Percentiles rank a stretch among this genome's conserved stretches.
Conservation (phyloP, 2,329 filamentous ascomycete genomes). For the Scedosporium aurantiacum region DNA sequence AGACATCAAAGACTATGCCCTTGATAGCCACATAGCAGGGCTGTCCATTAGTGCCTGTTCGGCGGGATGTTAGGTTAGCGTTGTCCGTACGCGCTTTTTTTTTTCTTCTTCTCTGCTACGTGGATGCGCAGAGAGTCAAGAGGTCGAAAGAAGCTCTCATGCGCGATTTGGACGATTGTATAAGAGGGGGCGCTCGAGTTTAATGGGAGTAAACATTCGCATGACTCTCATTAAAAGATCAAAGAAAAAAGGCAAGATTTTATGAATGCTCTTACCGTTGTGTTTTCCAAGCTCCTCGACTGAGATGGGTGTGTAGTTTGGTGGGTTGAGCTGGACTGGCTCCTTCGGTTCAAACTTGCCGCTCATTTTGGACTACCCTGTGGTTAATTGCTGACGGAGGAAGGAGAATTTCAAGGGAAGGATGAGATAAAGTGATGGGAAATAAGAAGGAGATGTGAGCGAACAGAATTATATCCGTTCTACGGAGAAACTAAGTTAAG, state of each 20-base stretch:
- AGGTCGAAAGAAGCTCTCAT: neutral
- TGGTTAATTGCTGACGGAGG: neutral
- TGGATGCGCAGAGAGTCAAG: neutral
- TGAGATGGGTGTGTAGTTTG: conserved; percentile 82
- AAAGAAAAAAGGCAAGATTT: neutral
- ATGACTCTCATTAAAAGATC: too few species aligned
- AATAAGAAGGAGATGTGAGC: neutral
- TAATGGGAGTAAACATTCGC: too few species aligned
- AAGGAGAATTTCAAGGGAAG: neutral
- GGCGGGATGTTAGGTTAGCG: neutral
- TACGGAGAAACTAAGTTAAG: neutral
- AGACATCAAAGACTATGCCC: conserved; percentile 91
- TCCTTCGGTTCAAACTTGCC: conserved; percentile 69
- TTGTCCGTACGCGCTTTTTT: too few species aligned
- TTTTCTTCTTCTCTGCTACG: neutral
- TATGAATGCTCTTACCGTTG: conserved; percentile 51
- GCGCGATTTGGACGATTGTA: too few species aligned
- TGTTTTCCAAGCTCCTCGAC: conserved; percentile 67
- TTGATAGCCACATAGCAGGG: conserved; percentile 62
- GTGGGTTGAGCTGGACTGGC: conserved; percentile 64
- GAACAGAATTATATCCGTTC: neutral
- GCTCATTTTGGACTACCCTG: conserved; percentile 30
- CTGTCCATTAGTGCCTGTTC: conserved; percentile 51
- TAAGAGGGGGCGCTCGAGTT: too few species aligned
- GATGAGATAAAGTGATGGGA: neutral